Base-by-base conservation (phyloP, 441 rosid genomes). In the Kokia cookei region DNA sequence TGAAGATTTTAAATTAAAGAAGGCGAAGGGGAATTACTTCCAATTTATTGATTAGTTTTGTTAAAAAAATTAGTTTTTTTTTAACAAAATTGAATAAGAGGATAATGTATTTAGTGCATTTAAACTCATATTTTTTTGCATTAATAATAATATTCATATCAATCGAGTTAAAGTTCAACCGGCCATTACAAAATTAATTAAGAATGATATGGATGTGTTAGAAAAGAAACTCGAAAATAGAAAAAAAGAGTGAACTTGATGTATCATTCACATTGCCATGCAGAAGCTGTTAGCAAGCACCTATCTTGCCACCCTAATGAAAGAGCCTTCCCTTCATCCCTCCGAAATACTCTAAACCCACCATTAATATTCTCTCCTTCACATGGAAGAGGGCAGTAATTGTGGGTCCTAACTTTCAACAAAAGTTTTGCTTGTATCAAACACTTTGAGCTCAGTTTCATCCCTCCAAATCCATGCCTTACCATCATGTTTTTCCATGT, bases 231-330 rank as follows among this genome's bases (percentile, higher is more conserved):
- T 0, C 22, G 22, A 5, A 37, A 37, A 37, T 7, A 37, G 2
- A 7, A 37, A 37, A 29, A 29, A 29, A 27, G 7, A 7, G 10
- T 40, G 43, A 40, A 40, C 43, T 40, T 40, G 9, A 35, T 13
- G n/a, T 69, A 75, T 78, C 83, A 75, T 55, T 69, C 81, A 80
- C 90, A 84, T 53, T 67, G 83, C 92, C 94, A 90, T 74, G 91
- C 86, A 77, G 92, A 83, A 50, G 86, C 94, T 0, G 87, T 86
- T 4, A 88, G 82, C 81, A 90, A 73, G 65, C 77, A 74, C 80
- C 91, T 84, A 65, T 83, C 88, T 77, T 90, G 92, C 92, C 94
- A 90, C 24, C 87, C 89, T 42, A 90, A 67, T 29, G 88, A 85
- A 59, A 90, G 83, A 2, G 81, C 86, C 67, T 55, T 83, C 3